Evolutionary conservation across 805 yeast genomes (phyloP), one percentile per base, ranked within the genome.

Genomic region (Hanseniaspora hatyaiensis): DNA sequence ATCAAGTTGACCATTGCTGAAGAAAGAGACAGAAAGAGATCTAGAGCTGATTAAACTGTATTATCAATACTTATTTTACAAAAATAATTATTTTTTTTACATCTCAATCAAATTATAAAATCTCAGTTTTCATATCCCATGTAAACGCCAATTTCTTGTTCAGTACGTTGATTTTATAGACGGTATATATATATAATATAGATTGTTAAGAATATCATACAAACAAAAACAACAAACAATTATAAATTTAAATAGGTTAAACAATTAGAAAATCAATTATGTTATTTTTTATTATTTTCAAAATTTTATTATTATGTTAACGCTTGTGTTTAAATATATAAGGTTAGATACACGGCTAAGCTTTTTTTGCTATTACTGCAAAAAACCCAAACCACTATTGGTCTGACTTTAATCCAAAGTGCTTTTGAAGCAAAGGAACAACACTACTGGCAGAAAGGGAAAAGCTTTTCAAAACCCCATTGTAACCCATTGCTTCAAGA

Each of bases 21-120:
- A 77, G 96, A 87, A 80, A 86, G 96, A 75, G 96, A 87, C 84
- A 80, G 88, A 79, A 88, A 94, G 75, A 83, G 95, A 75, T 87
- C 89, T 23, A 66, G 82, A 77, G 69, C 71, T 68, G 61, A 77
- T 31, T 45, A 45, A 45, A 6, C n/a, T n/a, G n/a, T n/a, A n/a
- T n/a, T n/a, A n/a, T n/a, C n/a, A n/a, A n/a, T n/a, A n/a, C 36
- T 75, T 69, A 70, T 73, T 65, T 69, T 15, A 19, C 18, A 34
- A 31, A 26, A 26, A 18, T 44, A 47, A 34, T 23, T 37, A 18
- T 34, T 41, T 47, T 45, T 41, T 34, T 46, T 42, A 46, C 47
- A 43, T 47, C 33, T 45, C 45, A n/a, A n/a, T 49, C 49, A 44
- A 47, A 47, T 44, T 48, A 37, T 43, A n/a, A n/a, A n/a, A 16